Evolutionary conservation across 2,329 filamentous ascomycete species (phyloP).

Genomic region (Madurella fahalii): DNA sequence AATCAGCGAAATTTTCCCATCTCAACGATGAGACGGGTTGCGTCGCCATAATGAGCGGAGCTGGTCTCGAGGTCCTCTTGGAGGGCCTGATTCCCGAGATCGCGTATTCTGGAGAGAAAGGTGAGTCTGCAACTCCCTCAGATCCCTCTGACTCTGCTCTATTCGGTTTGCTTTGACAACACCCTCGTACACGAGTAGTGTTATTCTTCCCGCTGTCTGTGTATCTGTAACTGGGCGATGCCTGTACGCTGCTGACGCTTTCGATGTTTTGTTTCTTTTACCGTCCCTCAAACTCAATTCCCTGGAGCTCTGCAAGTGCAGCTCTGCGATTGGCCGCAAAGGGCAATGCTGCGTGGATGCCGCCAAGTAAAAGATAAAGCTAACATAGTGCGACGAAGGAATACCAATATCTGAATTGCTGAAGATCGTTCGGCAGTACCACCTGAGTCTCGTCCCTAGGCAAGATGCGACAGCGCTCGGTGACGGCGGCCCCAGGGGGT

Average conservation of each 20-base stretch:
- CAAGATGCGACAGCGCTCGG: slow-evolving; percentile 12
- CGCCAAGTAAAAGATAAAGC: slow-evolving; percentile 3
- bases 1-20: slow-evolving; percentile 16
- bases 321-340: neutral
- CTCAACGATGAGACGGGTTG: slow-evolving; percentile 17
- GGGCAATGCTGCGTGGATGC: neutral
- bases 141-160: slow-evolving; percentile 2
- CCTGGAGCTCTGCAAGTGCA: neutral
- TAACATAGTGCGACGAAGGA: slow-evolving; percentile 19
- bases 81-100: slow-evolving; percentile 43
- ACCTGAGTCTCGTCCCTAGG: slow-evolving; percentile 12
- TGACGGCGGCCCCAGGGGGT: neutral
- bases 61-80: slow-evolving; percentile 42
- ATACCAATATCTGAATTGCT: slow-evolving; percentile 22
- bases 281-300: neutral
- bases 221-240: too few species aligned
- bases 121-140: slow-evolving; percentile 30
- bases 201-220: too few species aligned
- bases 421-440: slow-evolving; percentile 26
- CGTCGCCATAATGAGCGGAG: slow-evolving; percentile 33
- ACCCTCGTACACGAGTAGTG: neutral
- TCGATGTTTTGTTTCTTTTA: neutral
- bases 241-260: neutral
- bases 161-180: neutral
- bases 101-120: slow-evolving; percentile 40